phyloP scores from a whole-genome alignment of 305 asterid species.

The Plantago rigida region DNA sequence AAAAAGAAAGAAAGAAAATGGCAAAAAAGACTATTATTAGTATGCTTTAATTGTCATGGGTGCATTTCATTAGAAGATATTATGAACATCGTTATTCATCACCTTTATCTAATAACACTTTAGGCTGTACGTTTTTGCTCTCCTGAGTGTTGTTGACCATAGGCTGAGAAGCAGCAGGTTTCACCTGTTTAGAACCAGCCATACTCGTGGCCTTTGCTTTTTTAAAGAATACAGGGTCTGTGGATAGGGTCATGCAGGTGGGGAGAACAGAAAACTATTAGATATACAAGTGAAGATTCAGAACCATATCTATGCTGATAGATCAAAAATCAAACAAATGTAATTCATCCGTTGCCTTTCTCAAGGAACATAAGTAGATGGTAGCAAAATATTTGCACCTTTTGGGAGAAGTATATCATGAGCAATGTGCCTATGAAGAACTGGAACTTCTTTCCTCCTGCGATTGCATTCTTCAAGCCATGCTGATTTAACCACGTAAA shows the following conservation, averaged over 20 bases:
- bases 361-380: not conserved
- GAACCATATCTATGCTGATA: constrained; percentile 17
- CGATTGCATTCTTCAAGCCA: constrained; percentile 88
- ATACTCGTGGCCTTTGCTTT: constrained; percentile 35
- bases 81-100: constrained; percentile 26
- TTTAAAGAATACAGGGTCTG: constrained; percentile 48
- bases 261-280: constrained; percentile 10
- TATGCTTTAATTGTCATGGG: constrained; percentile 16
- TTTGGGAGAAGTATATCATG: constrained; percentile 79
- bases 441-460: constrained; percentile 70
- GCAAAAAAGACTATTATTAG: constrained; percentile 1
- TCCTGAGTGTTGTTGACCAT: constrained; percentile 26
- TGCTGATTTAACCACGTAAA: constrained; percentile 53
- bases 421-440: constrained; percentile 69
- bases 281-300: constrained; percentile 23
- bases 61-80: constrained; percentile 13
- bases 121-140: constrained; percentile 31
- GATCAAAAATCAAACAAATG: constrained; percentile 18
- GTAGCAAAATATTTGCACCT: constrained; percentile 38
- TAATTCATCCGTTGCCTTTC: not conserved
- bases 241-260: constrained; percentile 18
- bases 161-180: constrained; percentile 37
- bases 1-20: not conserved
- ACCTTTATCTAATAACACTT: constrained; percentile 33
- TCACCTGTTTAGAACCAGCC: constrained; percentile 40